Evolutionary conservation across 371 early-diverging fungal genomes (phyloP).

Genomic region (Rhizopus arrhizus): DNA sequence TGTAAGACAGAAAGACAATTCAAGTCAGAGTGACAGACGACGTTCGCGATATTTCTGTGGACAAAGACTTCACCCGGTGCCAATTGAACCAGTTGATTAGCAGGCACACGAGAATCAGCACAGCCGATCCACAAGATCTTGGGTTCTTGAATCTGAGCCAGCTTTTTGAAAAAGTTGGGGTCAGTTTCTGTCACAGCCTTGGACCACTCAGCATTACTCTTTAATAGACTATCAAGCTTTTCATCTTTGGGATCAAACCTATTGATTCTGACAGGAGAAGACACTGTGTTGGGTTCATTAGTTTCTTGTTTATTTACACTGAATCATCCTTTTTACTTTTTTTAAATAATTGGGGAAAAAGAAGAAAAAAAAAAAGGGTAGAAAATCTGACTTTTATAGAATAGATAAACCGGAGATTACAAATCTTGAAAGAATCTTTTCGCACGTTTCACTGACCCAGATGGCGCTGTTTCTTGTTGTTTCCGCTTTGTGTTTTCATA

Average conservation of each 20-base stretch:
- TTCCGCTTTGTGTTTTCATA: background rate
- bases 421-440: constrained; percentile 5
- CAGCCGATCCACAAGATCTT: constrained; percentile 94
- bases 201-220: constrained; percentile 44
- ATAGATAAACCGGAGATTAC: background rate
- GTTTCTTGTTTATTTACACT: background rate
- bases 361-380: background rate
- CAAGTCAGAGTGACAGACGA: constrained; percentile 76
- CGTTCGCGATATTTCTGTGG: constrained; percentile 95
- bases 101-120: constrained; percentile 89
- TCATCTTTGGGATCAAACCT: constrained; percentile 33
- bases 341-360: constrained; percentile 10
- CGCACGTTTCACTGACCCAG: constrained; percentile 1
- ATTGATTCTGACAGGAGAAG: constrained; percentile 8
- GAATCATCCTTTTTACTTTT: background rate
- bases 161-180: constrained; percentile 44
- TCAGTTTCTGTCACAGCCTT: constrained; percentile 37
- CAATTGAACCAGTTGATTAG: constrained; percentile 62
- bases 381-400: background rate
- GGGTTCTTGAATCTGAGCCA: constrained; percentile 78
- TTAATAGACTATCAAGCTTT: constrained; percentile 27
- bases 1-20: constrained; percentile 86
- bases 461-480: background rate
- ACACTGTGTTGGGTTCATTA: background rate
- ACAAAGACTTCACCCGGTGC: constrained; percentile 92